These are phyloP conservation scores for Solanum raphanifolium DNA, from an alignment of 257 asterid species.

Conservation along the genomic window DNA sequence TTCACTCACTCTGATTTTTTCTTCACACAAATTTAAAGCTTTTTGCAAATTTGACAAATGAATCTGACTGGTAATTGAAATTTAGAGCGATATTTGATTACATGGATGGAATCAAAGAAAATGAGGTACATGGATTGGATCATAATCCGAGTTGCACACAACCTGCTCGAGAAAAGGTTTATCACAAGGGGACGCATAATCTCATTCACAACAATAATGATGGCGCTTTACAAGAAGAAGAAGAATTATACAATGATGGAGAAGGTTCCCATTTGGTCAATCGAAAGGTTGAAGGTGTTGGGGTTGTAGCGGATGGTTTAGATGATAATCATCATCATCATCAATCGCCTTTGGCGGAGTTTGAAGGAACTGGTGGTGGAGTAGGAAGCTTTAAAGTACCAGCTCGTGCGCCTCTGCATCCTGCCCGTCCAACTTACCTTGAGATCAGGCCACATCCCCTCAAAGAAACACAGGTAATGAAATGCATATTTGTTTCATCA, in stretches of 20 bases:
- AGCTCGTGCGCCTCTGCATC: constrained; percentile 45
- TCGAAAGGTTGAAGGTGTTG: not conserved
- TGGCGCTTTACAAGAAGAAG: constrained; percentile 1
- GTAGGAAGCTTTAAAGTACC: constrained; percentile 46
- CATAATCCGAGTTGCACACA: constrained; percentile 23
- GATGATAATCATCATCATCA: not conserved
- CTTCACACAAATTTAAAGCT: not conserved
- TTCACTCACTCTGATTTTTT: not conserved
- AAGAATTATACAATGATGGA: not conserved
- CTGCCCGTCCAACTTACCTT: constrained; percentile 48
- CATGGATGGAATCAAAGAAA: constrained; percentile 15
- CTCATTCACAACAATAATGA: constrained; percentile 19
- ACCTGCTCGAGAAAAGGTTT: constrained; percentile 37
- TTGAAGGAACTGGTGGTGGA: constrained; percentile 49
- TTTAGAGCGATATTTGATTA: not conserved
- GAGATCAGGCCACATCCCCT: constrained; percentile 71
- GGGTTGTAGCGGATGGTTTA: not conserved
- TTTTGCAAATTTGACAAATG: not conserved
- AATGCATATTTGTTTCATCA: not conserved
- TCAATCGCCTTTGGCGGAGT: constrained; percentile 29
- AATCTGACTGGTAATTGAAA: not conserved
- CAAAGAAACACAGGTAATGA: constrained; percentile 53
- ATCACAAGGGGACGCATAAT: constrained; percentile 40
- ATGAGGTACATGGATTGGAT: constrained; percentile 7
- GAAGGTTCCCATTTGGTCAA: not conserved